Base-by-base conservation (phyloP, 306 rosid species). In the Carpinus fangiana region DNA sequence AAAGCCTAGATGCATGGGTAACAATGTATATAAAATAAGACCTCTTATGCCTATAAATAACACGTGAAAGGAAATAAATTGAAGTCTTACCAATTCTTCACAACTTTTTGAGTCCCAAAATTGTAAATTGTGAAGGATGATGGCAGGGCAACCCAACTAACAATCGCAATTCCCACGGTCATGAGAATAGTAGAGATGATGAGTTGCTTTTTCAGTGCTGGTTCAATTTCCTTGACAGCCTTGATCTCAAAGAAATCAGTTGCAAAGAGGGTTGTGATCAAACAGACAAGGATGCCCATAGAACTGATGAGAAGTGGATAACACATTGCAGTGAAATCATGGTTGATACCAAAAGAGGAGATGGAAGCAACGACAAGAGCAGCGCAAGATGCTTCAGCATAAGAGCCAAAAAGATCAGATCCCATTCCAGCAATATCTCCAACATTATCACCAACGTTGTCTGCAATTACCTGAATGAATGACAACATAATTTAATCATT, bases 381-480 rank as follows among this genome's bases (percentile, higher is more conserved):
- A 69, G 93, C 96, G 78, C 96, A 91, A 48, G 96, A 91, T 74
- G 96, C 83, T 74, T 91, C 96, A n/a, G 93, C 96, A 72, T 91
- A 91, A 8, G 96, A 91, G 53, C 96, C 96, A 75, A 91, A 91
- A 31, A 91, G 92, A 83, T 91, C 96, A 74, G 96, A 91, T 72
- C 93, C 96, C 96, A 91, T 91, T 28, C 93, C 93, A 14, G 96
- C 96, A 73, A 91, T 91, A 74, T 91, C 96, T 67, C 96, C 96
- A 74, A 91, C 96, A 80, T 91, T 91, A 74, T 91, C 96, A 75
- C 93, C 96, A 76, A 91, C 96, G 79, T 91, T 91, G 87, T 91
- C 96, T 57, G 96, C 96, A 83, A 91, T 91, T 74, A 91, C 96
- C 96, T 91, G 76, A 72, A 77, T 50, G 80, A 77, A 79, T 34